Evolutionary conservation across 495 filamentous ascomycete species (phyloP).

Genomic region (Neurospora tetraspora): DNA sequence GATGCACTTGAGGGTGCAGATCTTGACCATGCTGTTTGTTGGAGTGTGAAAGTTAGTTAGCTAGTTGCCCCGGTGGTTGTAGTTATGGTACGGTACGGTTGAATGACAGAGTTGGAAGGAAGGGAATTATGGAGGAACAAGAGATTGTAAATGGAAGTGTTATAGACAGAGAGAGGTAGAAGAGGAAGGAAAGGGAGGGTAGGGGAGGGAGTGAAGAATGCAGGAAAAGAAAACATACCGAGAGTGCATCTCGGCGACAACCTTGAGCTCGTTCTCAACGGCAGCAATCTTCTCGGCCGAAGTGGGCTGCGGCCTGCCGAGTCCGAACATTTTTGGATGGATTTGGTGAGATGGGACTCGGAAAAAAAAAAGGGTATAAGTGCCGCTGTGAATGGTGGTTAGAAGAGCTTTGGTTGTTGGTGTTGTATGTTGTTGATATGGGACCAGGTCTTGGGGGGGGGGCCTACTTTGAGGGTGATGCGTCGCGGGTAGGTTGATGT

Average conservation of each 20-base stretch:
- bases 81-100: neutral
- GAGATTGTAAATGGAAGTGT: neutral
- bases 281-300: conserved; percentile 93
- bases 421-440: neutral
- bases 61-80: neutral
- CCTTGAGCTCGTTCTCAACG: conserved; percentile 88
- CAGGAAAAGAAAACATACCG: conserved; percentile 45
- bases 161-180: neutral
- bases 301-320: conserved; percentile 80
- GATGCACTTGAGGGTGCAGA: conserved; percentile 88
- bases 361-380: neutral
- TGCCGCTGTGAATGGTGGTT: neutral
- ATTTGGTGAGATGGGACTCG: neutral
- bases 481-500: neutral
- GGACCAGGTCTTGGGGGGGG: neutral
- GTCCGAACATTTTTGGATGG: conserved; percentile 67
- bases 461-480: neutral
- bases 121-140: neutral
- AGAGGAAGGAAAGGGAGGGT: neutral
- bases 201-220: neutral
- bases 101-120: neutral
- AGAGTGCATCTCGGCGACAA: conserved; percentile 93
- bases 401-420: neutral
- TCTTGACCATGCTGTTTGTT: conserved; percentile 61
- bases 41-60: neutral